Evolutionary conservation across 169 alveolate genomes (phyloP).

Genomic region (Plasmodium vivax): DNA sequence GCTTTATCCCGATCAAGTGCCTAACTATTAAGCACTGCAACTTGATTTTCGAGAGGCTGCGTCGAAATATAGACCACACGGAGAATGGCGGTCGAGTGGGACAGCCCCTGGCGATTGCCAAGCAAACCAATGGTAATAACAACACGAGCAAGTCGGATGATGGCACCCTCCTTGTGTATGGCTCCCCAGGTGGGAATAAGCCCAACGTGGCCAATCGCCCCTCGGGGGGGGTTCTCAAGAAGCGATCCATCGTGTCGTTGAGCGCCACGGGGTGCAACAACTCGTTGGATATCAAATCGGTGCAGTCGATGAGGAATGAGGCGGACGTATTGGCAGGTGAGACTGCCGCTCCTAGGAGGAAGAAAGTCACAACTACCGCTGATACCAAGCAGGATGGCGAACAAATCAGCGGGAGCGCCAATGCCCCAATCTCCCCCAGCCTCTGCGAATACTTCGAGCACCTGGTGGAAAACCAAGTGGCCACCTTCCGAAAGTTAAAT

Average conservation of each 20-base stretch:
- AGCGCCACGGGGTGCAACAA: not conserved
- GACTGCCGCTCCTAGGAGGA: not conserved
- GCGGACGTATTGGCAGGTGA: not conserved
- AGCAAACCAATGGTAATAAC: not conserved
- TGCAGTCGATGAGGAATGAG: not conserved
- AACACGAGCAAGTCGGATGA: not conserved
- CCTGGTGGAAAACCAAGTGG: slow-evolving; percentile 2
- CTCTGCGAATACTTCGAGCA: slow-evolving; percentile 22
- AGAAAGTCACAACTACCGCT: not conserved
- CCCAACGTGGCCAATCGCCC: not conserved
- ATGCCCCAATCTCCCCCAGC: not conserved
- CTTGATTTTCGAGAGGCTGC: slow-evolving; percentile 17
- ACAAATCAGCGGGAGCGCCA: not conserved
- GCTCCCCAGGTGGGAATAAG: not conserved
- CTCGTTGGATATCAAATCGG: slow-evolving; percentile 11
- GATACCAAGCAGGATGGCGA: not conserved
- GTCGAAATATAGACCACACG: slow-evolving; percentile 28
- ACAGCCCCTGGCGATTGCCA: not conserved
- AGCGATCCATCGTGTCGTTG: not conserved
- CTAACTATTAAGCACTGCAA: slow-evolving; percentile 40
- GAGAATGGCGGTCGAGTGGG: not conserved
- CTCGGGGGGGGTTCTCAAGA: not conserved
- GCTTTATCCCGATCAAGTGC: slow-evolving; percentile 61
- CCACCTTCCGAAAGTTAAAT: slow-evolving; percentile 10
- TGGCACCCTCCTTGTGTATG: not conserved